Evolutionary conservation across 768 basidiomycete species (phyloP).

Genomic region (Rubroboletus satanas): DNA sequence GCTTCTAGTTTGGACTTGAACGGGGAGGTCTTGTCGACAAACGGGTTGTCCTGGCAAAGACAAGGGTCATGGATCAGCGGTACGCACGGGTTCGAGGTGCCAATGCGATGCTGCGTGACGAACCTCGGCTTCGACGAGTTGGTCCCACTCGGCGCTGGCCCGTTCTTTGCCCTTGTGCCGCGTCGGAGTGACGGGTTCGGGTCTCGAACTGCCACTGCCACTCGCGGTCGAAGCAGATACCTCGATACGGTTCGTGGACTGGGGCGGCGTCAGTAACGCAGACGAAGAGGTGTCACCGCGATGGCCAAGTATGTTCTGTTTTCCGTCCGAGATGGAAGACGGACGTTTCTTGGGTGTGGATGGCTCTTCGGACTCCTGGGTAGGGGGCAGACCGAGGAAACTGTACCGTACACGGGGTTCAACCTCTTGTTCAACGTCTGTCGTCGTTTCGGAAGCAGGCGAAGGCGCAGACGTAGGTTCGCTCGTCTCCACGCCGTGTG

Average conservation of each 20-base stretch:
- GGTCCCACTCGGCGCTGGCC: not conserved
- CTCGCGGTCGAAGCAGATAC: not conserved
- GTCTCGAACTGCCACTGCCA: not conserved
- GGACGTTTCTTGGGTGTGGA: slow-evolving; percentile 17
- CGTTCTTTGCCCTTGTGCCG: slow-evolving; percentile 26
- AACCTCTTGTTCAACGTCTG: not conserved
- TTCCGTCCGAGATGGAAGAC: not conserved
- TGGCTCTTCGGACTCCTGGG: slow-evolving; percentile 12
- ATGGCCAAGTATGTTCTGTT: not conserved
- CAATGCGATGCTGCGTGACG: not conserved
- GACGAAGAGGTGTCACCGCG: not conserved
- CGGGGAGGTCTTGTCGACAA: not conserved
- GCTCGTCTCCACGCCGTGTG: not conserved
- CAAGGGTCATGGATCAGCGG: not conserved
- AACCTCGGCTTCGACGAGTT: slow-evolving; percentile 6
- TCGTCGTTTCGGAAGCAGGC: not conserved
- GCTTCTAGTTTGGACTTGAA: not conserved
- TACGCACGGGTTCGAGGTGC: not conserved
- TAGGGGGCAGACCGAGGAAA: slow-evolving; percentile 19
- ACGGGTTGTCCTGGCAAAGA: slow-evolving; percentile 15
- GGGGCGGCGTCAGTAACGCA: slow-evolving; percentile 23
- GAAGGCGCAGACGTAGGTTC: not conserved
- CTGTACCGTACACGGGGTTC: slow-evolving; percentile 5
- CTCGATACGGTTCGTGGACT: not conserved
- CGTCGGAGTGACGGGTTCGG: slow-evolving; percentile 21